phyloP scores from a whole-genome alignment of 495 filamentous ascomycete genomes.

The Neurospora sp. region DNA sequence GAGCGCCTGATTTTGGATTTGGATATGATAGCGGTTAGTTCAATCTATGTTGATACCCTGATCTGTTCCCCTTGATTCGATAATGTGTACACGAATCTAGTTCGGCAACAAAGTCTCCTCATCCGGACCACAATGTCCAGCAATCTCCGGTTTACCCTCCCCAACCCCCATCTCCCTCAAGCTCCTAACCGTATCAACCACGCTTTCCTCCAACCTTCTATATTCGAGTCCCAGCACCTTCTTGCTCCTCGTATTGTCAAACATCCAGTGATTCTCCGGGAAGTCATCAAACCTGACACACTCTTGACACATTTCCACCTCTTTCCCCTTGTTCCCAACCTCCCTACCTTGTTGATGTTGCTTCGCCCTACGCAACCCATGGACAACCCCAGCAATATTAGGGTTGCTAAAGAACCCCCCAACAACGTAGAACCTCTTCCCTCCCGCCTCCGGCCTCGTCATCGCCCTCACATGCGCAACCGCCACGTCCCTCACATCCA shows the following conservation, averaged over 20 bases:
- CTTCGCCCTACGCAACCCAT: constrained; percentile 8
- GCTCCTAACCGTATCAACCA: constrained; percentile 27
- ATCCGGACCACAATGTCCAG: background rate
- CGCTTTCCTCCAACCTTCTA: constrained; percentile 23
- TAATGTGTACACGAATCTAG: background rate
- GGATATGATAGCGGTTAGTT: background rate
- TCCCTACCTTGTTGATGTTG: constrained; percentile 8
- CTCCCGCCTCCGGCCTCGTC: constrained; percentile 26
- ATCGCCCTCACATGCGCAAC: constrained; percentile 31
- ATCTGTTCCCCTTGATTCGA: background rate
- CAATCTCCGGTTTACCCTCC: background rate
- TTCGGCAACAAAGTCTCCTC: background rate
- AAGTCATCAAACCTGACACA: constrained; percentile 21
- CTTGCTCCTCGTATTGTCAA: constrained; percentile 26
- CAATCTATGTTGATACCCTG: background rate
- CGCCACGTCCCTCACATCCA: constrained; percentile 43
- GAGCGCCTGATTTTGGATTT: background rate
- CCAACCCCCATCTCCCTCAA: background rate
- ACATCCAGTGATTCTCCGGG: constrained; percentile 26
- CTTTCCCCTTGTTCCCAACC: background rate
- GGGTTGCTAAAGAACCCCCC: constrained; percentile 33
- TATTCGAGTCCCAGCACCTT: constrained; percentile 31
- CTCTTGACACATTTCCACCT: background rate
- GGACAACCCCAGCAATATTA: constrained; percentile 24
- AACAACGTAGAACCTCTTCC: constrained; percentile 36